Conservation (phyloP, 1,139 yeast genomes). For the Debaryomyces singareniensis region DNA sequence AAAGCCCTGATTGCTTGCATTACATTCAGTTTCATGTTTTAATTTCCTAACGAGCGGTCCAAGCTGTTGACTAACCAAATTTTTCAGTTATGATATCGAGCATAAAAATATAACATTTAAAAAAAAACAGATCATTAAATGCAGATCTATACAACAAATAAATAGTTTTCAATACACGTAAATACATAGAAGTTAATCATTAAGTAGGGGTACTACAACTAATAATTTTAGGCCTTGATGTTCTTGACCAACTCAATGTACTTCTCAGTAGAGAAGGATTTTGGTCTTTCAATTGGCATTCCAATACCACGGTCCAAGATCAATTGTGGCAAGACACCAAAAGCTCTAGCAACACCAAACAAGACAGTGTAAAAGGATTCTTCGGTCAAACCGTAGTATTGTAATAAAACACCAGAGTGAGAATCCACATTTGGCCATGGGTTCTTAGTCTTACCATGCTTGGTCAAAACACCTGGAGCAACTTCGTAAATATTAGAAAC, state of each 20-base stretch:
- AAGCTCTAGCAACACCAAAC: constrained; percentile 97
- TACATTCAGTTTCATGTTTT: no score
- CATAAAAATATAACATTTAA: no score
- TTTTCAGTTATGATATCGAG: no score
- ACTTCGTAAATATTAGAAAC: constrained; percentile 89
- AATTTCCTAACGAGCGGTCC: no score
- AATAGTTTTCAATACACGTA: constrained; percentile 9
- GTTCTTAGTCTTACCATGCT: constrained; percentile 98
- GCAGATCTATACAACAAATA: constrained; percentile 9
- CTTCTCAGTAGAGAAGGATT: constrained; percentile 79
- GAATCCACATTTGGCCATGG: constrained; percentile 99
- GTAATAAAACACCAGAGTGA: constrained; percentile 93
- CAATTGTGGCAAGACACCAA: constrained; percentile 95
- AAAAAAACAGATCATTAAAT: constrained; percentile 6
- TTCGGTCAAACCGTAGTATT: constrained; percentile 94
- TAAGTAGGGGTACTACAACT: neutral
- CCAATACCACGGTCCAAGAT: constrained; percentile 96
- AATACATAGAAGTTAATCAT: constrained; percentile 4
- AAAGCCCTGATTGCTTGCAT: neutral
- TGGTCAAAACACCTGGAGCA: constrained; percentile 90
- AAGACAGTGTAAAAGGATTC: constrained; percentile 95
- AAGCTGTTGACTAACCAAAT: no score
- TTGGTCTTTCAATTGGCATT: constrained; percentile 95
- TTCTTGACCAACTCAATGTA: constrained; percentile 56
- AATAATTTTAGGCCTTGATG: constrained; percentile 23